Percentiles rank a stretch among this genome's conserved stretches.
These are phyloP conservation scores for Leishmania guyanensis DNA, from an alignment of 208 protist genomes.

Conservation along the genomic window DNA sequence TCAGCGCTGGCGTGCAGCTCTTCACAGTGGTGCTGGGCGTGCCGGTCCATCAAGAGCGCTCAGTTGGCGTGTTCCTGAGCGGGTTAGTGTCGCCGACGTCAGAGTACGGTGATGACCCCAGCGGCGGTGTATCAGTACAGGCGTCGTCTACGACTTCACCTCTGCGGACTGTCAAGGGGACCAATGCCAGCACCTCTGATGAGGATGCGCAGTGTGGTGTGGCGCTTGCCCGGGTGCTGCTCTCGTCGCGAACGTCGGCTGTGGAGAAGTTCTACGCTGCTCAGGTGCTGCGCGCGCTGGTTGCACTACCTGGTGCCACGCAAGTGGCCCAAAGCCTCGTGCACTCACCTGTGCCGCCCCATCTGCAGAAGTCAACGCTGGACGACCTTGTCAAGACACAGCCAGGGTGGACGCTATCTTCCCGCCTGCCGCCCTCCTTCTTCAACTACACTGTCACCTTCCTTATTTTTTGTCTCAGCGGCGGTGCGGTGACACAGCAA, in stretches of 20 bases:
- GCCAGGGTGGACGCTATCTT: slow-evolving; percentile 24
- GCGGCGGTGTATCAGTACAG: slow-evolving; percentile 8
- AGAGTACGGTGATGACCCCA: background rate
- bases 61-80: slow-evolving; percentile 18
- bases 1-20: slow-evolving; percentile 52
- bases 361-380: slow-evolving; percentile 17
- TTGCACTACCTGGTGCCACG: slow-evolving; percentile 35
- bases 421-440: slow-evolving; percentile 26
- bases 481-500: slow-evolving; percentile 43
- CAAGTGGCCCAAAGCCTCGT: slow-evolving; percentile 25
- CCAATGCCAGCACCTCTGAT: background rate
- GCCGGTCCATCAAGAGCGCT: slow-evolving; percentile 16
- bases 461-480: slow-evolving; percentile 49
- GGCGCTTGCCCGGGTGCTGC: slow-evolving; percentile 31
- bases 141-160: background rate
- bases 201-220: slow-evolving; percentile 23
- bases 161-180: background rate
- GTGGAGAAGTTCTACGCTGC: slow-evolving; percentile 76
- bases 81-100: slow-evolving; percentile 6
- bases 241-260: slow-evolving; percentile 24
- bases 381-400: slow-evolving; percentile 29
- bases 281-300: slow-evolving; percentile 49
- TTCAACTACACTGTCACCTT: slow-evolving; percentile 59
- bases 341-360: slow-evolving; percentile 13
- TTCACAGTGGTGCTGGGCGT: slow-evolving; percentile 41